A percentile compares a stretch with the other conserved stretches of the same genome.
These are phyloP conservation scores for Aspergillus chevalieri DNA, from an alignment of 2,329 filamentous ascomycete genomes.

Conservation along the genomic window DNA sequence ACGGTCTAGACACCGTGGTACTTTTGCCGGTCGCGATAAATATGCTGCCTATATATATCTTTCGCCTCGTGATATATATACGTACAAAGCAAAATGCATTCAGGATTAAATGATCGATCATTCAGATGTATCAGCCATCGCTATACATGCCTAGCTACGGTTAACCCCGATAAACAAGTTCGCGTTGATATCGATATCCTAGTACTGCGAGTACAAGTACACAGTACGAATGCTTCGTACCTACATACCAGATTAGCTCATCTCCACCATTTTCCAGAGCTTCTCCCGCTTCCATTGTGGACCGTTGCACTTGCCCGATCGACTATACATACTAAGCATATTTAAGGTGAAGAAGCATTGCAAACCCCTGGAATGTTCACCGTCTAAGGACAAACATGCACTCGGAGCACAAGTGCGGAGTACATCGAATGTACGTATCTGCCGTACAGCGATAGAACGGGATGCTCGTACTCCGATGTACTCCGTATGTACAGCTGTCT, in stretches of 20 bases:
- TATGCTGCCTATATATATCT: too few relatives aligned
- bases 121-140: too few relatives aligned
- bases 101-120: too few relatives aligned
- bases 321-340: background rate
- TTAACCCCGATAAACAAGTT: too few relatives aligned
- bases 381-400: background rate
- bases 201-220: background rate
- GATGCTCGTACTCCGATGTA: too few relatives aligned
- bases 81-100: too few relatives aligned
- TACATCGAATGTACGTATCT: background rate
- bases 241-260: background rate
- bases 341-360: background rate
- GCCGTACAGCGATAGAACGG: too few relatives aligned
- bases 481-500: background rate
- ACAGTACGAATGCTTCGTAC: background rate
- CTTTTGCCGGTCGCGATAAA: too few relatives aligned
- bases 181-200: too few relatives aligned
- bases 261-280: conserved; percentile 13
- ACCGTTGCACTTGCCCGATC: conserved; percentile 14
- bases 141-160: too few relatives aligned
- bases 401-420: background rate
- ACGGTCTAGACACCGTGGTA: too few relatives aligned
- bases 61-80: too few relatives aligned
- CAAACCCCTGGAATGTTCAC: background rate
- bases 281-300: conserved; percentile 36